Conservation (phyloP, 768 basidiomycete species). For the Suillus fuscotomentosus region DNA sequence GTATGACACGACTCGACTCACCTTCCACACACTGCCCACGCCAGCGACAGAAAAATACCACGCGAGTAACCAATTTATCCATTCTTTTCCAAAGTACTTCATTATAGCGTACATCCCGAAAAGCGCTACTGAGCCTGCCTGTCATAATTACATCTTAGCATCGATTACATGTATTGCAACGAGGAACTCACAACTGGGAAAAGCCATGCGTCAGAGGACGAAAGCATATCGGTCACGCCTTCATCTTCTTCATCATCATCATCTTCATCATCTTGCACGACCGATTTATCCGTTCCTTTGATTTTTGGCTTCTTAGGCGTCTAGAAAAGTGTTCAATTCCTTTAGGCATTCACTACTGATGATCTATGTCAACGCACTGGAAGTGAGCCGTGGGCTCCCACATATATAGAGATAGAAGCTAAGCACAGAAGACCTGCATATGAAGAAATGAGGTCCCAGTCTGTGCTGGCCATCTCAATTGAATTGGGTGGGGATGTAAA, state of each 20-base stretch:
- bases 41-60: slow-evolving; percentile 73
- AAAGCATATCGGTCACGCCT: slow-evolving; percentile 55
- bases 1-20: slow-evolving; percentile 26
- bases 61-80: slow-evolving; percentile 80
- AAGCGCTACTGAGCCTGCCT: slow-evolving; percentile 68
- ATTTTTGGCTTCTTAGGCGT: background rate
- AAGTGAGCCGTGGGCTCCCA: slow-evolving; percentile 67
- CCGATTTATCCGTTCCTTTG: background rate
- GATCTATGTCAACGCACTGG: slow-evolving; percentile 44
- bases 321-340: background rate
- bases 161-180: background rate
- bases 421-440: slow-evolving; percentile 67
- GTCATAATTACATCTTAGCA: background rate
- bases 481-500: background rate
- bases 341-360: background rate
- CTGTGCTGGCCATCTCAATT: slow-evolving; percentile 20
- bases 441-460: slow-evolving; percentile 65
- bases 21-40: slow-evolving; percentile 69
- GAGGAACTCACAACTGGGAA: slow-evolving; percentile 63
- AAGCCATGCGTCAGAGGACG: slow-evolving; percentile 68
- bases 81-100: slow-evolving; percentile 73
- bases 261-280: slow-evolving; percentile 42
- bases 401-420: slow-evolving; percentile 66
- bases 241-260: slow-evolving; percentile 62
- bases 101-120: slow-evolving; percentile 69